Evolutionary conservation across 140 eudicot species (phyloP), one percentile per base, ranked within the genome.

Genomic region (Oenanthe javanica): DNA sequence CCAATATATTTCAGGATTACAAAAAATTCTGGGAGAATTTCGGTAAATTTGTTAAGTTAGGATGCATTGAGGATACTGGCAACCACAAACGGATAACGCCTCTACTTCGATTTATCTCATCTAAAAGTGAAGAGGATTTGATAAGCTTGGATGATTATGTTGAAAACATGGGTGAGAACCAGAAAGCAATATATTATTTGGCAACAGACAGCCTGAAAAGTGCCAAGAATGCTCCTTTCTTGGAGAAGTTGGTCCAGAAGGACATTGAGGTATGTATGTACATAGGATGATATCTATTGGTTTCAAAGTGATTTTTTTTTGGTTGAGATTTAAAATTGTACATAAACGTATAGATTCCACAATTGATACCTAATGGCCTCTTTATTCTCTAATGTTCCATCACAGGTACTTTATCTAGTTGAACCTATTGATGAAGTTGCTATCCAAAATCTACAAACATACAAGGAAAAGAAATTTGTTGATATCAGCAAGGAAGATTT

Each of bases 401-500:
- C 66, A 63, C 80, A 90, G 97, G 97, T 93, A 23, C 81, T 93
- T n/a, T 93, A 87, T 86, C 77, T 93, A 77, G 85, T 96, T 47
- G 98, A 96, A 81, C 99, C 99, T 46, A 96, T 96, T 63, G 99
- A 96, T 85, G 99, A 95, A 82, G 97, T 92, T 79, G 97, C 97
- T 0, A 89, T 95, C 85, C 97, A 92, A 87, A 95, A 95, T 71
- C 86, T 92, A 67, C 97, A 95, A 63, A 92, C 97, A 1, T 95
- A 92, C 79, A 95, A 95, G 77, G 97, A 95, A 74, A 95, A 95
- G 89, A 95, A 95, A 72, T 95, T 95, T 84, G 99, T 95, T 59
- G 99, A 95, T 84, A 93, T 95, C 67, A 95, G 99, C 97, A 95
- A 95, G 89, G 99, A 95, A 83, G 99, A 95, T 80, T 85, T 96